A percentile compares a stretch with the other conserved stretches of the same genome.
Evolutionary conservation across 2,329 filamentous ascomycete genomes (phyloP).

Genomic region (Hypomyces perniciosus): DNA sequence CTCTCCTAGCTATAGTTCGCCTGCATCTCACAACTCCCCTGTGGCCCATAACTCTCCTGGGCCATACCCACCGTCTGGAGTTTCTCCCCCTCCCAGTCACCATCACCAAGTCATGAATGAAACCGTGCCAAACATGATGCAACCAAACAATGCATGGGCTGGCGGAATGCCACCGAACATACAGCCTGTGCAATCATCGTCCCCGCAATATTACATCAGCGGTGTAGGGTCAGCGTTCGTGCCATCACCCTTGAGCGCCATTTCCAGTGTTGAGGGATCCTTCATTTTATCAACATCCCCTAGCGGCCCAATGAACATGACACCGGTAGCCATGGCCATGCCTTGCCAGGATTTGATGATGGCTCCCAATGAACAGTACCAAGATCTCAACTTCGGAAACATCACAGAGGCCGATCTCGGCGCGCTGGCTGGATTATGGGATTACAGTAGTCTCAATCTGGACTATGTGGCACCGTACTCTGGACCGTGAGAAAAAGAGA

Average conservation of each 20-base stretch:
- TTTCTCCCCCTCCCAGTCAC: neutral
- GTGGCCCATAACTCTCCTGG: neutral
- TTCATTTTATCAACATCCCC: slow-evolving; percentile 3
- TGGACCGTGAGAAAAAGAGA: neutral
- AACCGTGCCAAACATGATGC: neutral
- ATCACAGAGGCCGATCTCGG: slow-evolving; percentile 30
- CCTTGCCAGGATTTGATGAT: slow-evolving; percentile 13
- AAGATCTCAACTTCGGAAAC: slow-evolving; percentile 19
- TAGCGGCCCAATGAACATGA: neutral
- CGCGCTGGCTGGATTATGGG: slow-evolving; percentile 28
- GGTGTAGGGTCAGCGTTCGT: neutral
- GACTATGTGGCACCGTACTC: slow-evolving; percentile 12
- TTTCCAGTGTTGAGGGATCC: slow-evolving; percentile 2
- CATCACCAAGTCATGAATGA: neutral
- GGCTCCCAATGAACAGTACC: slow-evolving; percentile 11
- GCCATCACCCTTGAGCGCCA: neutral
- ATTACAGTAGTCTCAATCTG: slow-evolving; percentile 29
- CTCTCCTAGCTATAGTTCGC: neutral
- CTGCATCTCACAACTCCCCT: neutral
- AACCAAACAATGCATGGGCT: neutral
- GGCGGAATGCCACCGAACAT: neutral
- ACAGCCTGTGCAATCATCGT: neutral
- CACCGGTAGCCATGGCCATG: neutral
- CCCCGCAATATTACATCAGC: neutral
- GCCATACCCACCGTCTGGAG: neutral